A percentile compares a stretch with the other conserved stretches of the same genome.
These are phyloP conservation scores for Talaromyces sp. DNA, from an alignment of 2,329 filamentous ascomycete genomes.

Conservation along the genomic window DNA sequence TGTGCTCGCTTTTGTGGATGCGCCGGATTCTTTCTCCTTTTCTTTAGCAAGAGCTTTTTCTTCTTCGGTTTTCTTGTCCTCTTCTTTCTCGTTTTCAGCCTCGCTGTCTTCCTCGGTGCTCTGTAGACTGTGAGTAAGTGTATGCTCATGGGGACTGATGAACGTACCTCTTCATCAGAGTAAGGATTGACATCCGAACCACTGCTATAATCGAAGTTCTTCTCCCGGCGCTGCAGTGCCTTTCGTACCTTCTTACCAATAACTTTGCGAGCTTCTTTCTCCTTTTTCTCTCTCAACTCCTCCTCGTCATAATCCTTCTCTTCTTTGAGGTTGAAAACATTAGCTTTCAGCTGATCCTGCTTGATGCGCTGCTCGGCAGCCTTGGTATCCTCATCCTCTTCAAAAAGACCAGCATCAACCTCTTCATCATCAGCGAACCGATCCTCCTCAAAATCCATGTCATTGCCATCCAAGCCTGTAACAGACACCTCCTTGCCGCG, in stretches of 20 bases:
- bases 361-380: slow-evolving; percentile 70
- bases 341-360: slow-evolving; percentile 79
- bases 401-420: slow-evolving; percentile 66
- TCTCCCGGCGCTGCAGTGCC: slow-evolving; percentile 77
- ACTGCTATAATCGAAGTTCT: slow-evolving; percentile 80
- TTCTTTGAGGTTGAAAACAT: slow-evolving; percentile 74
- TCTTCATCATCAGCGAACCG: slow-evolving; percentile 88
- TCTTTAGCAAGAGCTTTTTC: slow-evolving; percentile 47
- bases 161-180: slow-evolving; percentile 50
- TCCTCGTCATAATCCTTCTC: slow-evolving; percentile 68
- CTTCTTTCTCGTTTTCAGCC: slow-evolving; percentile 59
- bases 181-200: slow-evolving; percentile 61
- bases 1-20: slow-evolving; percentile 67
- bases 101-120: slow-evolving; percentile 61
- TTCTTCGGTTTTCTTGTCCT: slow-evolving; percentile 58
- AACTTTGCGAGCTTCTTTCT: slow-evolving; percentile 65
- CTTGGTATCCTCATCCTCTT: slow-evolving; percentile 78
- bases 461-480: slow-evolving; percentile 58
- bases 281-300: slow-evolving; percentile 60
- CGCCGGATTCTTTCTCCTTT: slow-evolving; percentile 52
- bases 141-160: neutral
- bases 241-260: slow-evolving; percentile 76
- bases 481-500: slow-evolving; percentile 45
- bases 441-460: slow-evolving; percentile 67
- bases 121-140: slow-evolving; percentile 29